These are phyloP conservation scores for Ophiostoma himal-ulmi DNA, from an alignment of 2,329 filamentous ascomycete species.

Conservation along the genomic window DNA sequence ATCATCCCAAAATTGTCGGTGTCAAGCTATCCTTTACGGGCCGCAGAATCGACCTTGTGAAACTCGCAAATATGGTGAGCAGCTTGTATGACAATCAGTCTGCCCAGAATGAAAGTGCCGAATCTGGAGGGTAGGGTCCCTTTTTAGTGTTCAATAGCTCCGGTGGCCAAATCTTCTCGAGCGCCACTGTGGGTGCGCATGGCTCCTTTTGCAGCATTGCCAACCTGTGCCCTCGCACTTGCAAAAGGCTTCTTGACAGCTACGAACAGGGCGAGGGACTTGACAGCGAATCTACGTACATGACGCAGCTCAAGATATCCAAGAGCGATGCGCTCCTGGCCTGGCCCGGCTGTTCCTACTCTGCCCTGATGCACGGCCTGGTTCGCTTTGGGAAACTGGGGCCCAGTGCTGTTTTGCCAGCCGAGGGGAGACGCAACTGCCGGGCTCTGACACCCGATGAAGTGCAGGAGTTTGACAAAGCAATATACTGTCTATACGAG, in stretches of 20 bases:
- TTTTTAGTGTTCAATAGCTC: constrained; percentile 69
- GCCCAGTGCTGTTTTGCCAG: neutral
- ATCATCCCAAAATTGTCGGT: constrained; percentile 54
- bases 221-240: constrained; percentile 60
- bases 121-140: too few species aligned
- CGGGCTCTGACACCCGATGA: too few species aligned
- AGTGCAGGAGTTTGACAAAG: too few species aligned
- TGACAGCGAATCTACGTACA: constrained; percentile 27
- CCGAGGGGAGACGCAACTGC: too few species aligned
- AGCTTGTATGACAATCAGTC: too few species aligned
- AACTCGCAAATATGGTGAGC: too few species aligned
- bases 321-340: neutral
- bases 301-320: too few species aligned
- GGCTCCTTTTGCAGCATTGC: constrained; percentile 67
- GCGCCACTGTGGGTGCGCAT: constrained; percentile 61
- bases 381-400: neutral
- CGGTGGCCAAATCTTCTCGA: constrained; percentile 68
- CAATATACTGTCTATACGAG: too few species aligned
- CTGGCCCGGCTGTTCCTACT: too few species aligned
- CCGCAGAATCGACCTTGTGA: constrained; percentile 18
- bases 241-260: constrained; percentile 55
- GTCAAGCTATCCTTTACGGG: constrained; percentile 43
- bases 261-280: constrained; percentile 29
- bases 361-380: too few species aligned
- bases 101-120: too few species aligned